Conservation (phyloP, 2,329 filamentous ascomycete genomes). For the Penicillium sp. region DNA sequence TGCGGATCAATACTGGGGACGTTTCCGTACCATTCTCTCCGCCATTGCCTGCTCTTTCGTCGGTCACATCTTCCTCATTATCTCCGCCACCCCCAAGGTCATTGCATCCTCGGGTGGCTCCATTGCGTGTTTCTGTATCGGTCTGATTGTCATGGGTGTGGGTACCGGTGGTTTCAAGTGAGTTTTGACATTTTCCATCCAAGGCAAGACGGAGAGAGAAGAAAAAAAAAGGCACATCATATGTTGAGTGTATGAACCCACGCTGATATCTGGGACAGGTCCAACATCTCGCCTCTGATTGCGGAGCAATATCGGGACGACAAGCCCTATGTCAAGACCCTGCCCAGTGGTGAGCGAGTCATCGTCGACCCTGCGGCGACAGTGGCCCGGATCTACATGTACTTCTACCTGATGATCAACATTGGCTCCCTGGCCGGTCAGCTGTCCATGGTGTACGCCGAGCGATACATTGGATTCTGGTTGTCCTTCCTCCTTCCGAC, state of each 20-base stretch:
- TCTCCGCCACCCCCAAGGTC: constrained; percentile 58
- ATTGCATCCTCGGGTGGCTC: constrained; percentile 54
- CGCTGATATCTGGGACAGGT: constrained; percentile 20
- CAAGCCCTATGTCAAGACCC: constrained; percentile 52
- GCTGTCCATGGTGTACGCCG: constrained; percentile 65
- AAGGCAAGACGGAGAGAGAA: too few species aligned
- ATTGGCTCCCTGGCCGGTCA: constrained; percentile 57
- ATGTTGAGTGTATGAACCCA: too few species aligned
- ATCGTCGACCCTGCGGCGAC: constrained; percentile 66
- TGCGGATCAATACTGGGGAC: constrained; percentile 64
- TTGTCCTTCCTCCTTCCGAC: constrained; percentile 64
- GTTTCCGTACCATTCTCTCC: constrained; percentile 64
- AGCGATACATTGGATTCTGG: constrained; percentile 73
- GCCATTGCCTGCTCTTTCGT: constrained; percentile 59
- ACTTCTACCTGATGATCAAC: constrained; percentile 68
- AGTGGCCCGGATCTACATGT: constrained; percentile 61
- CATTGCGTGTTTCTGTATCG: constrained; percentile 59
- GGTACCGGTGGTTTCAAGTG: constrained; percentile 74
- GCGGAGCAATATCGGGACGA: constrained; percentile 63
- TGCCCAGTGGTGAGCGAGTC: constrained; percentile 57
- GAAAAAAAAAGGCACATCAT: background rate
- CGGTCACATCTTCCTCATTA: constrained; percentile 61
- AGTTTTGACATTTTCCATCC: background rate
- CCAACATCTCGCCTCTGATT: constrained; percentile 67
- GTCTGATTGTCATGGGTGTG: constrained; percentile 63